Base-by-base conservation (phyloP, 202 grass and related monocot species). In the Panicum virgatum region DNA sequence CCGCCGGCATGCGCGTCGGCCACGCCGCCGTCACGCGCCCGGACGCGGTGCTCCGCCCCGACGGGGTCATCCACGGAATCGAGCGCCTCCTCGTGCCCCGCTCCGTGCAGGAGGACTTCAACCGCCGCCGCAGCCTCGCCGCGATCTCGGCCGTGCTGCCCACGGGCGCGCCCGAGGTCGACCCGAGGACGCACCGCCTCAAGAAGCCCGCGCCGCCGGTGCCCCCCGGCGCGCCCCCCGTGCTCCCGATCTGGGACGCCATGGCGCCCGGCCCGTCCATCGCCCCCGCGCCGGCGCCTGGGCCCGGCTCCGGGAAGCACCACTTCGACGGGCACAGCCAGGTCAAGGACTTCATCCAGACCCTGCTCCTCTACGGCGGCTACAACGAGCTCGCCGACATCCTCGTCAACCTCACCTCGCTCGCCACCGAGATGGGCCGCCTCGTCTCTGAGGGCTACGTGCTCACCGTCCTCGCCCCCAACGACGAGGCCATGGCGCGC, bases 321-420 rank as follows among this genome's bases (percentile, higher is more conserved):
- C 86, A 88, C 69, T 93, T 91, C 81, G 75, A 97, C 71, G 88
- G 88, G 0, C 85, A 97, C 76, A 91, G 68, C 79, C 86, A 94
- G 83, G 94, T 97, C 12, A 94, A 97, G 76, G 91, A 97, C 74
- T 97, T 97, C 84, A 93, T 97, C 89, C 89, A 93, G 69, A 97
- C 91, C 19, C 86, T 97, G 0, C 62, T 94, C 29, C 81, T 92
- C 9, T 94, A 97, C 81, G 92, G 94, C 25, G 94, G 92, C 12
- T 97, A 97, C 89, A 94, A 92, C 78, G 94, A 97, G 69, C 83
- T 97, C 7, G 90, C 94, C 9, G 95, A 93, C 90, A 93, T 94
- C 75, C 85, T 97, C 22, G 90, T 93, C 60, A 97, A 94, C 77
- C 92, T 94, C 70, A 97, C 95, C 23, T 97, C 95, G 1, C 82